Base-by-base conservation (phyloP, 257 asterid species). In the Dorcoceras hygrometricum region DNA sequence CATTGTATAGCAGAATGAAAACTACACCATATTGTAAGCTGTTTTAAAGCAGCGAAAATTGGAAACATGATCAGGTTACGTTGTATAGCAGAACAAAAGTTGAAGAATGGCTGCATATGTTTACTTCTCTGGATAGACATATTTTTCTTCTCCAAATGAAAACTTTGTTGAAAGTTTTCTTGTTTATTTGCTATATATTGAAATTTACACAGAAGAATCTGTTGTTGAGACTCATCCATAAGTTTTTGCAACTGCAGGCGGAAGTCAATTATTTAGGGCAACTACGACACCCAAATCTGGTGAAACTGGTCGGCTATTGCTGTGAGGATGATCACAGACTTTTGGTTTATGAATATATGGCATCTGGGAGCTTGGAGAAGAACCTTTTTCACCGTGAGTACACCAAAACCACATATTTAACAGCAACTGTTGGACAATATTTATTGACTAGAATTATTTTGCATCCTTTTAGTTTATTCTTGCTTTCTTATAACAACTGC, bases 311-410 rank as follows among this genome's bases (percentile, higher is more conserved):
- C 36, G 97, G 98, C 56, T 89, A 84, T 70, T 84, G 98, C 91
- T 92, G 96, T 23, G 97, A 87, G 74, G 98, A 80, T 66, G 89
- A 86, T 76, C 95, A 89, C 54, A 79, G 96, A 78, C 80, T 89
- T 62, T 67, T 89, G 89, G 98, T 92, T 43, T 92, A 92, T 46
- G 97, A 92, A 80, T 92, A 92, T 65, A 87, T 92, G 98, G 94
- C 91, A 20, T 84, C 94, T 65, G 98, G 98, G 72, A 89, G 93
- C 90, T 76, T 92, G 77, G 97, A 89, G 82, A 86, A 82, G 75
- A 96, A 86, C 76, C 90, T 92, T 6, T 92, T 89, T 76, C 63
- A 81, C 27, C 78, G 98, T 92, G 73, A 84, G 98, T 85, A 63
- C 46, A 62, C 63, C 32, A 62, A 43, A 34, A n/a, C 57, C 19